Evolutionary conservation across 805 yeast genomes (phyloP).

Genomic region (Candida quercuum): DNA sequence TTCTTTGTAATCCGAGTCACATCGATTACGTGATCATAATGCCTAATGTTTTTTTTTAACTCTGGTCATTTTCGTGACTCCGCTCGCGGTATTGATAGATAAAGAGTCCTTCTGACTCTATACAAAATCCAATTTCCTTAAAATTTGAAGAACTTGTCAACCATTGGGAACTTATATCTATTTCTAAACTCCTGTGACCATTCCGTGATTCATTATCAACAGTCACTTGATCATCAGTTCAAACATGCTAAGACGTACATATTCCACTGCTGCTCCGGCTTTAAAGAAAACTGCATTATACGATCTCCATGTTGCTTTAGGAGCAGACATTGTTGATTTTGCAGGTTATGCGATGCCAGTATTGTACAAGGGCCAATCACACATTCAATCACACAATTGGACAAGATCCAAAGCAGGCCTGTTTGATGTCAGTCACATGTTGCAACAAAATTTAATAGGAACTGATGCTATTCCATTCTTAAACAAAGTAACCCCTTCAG

Average conservation of each 20-base stretch:
- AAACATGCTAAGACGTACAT: constrained; percentile 18
- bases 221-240: neutral
- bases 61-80: neutral
- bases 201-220: neutral
- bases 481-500: constrained; percentile 85
- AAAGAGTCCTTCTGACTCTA: neutral
- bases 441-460: constrained; percentile 81
- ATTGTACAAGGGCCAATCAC: constrained; percentile 75
- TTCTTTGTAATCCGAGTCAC: neutral
- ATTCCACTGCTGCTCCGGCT: constrained; percentile 19
- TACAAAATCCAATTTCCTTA: no score
- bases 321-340: constrained; percentile 91
- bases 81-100: neutral
- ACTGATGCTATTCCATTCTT: constrained; percentile 59
- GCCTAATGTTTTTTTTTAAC: neutral
- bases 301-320: constrained; percentile 69
- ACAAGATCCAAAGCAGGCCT: constrained; percentile 83
- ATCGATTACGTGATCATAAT: neutral
- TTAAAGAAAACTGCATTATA: constrained; percentile 65
- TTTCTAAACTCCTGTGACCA: neutral
- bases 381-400: constrained; percentile 93
- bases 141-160: no score
- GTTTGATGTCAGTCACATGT: constrained; percentile 97
- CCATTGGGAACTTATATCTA: no score
- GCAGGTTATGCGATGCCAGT: constrained; percentile 98